Percentiles rank a stretch among this genome's conserved stretches.
Conservation (phyloP, 73 alveolate species). For the Symbiodinium natans region DNA sequence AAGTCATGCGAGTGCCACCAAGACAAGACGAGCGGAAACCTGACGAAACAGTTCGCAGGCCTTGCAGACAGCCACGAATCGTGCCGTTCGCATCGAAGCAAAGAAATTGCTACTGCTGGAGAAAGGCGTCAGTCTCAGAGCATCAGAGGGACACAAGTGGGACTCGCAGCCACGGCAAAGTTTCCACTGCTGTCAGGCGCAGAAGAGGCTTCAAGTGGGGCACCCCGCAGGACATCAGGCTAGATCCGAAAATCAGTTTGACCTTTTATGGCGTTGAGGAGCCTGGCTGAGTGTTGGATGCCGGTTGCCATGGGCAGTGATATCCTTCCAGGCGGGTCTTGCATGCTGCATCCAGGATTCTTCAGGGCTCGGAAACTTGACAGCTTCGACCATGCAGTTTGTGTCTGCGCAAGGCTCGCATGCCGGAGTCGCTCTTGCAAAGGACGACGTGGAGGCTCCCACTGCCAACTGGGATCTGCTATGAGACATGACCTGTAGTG, state of each 20-base stretch:
- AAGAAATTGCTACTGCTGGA: slow-evolving; percentile 48
- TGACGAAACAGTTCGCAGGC: slow-evolving; percentile 1
- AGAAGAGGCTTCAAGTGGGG: background rate
- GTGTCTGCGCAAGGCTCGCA: background rate
- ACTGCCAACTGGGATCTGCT: background rate
- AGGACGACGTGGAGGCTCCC: background rate
- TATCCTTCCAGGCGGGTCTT: background rate
- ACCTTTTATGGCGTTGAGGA: background rate
- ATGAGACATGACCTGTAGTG: background rate
- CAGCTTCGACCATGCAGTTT: too few species aligned
- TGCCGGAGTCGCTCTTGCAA: background rate
- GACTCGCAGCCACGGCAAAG: background rate
- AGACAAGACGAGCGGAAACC: background rate
- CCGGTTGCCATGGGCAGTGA: background rate
- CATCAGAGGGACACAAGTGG: background rate
- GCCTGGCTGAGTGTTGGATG: slow-evolving; percentile 8
- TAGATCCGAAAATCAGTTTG: too few species aligned
- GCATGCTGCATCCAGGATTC: too few species aligned
- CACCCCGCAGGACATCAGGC: background rate
- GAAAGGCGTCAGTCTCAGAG: background rate
- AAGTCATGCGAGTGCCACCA: too few species aligned
- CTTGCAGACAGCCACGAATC: slow-evolving; percentile 38
- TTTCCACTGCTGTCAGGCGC: background rate
- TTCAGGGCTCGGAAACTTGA: background rate
- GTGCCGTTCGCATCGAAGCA: slow-evolving; percentile 50